Evolutionary conservation across 2,329 filamentous ascomycete species (phyloP).

Genomic region (Colletotrichum chlorophyti): DNA sequence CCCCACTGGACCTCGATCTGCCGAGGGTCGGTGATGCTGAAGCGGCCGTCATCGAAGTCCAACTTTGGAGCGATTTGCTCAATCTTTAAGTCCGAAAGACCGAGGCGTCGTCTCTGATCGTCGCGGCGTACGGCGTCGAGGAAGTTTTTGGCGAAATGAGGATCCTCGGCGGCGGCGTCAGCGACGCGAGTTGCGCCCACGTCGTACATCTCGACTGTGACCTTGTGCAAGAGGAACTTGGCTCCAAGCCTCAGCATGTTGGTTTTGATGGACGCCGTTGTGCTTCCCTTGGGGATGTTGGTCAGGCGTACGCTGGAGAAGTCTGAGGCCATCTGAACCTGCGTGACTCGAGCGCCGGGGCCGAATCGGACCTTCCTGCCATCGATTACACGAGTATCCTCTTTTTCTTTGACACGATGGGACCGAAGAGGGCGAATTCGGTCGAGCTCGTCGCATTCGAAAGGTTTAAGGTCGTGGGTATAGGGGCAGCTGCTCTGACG

Average conservation of each 20-base stretch:
- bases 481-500: too few species aligned
- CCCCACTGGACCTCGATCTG: too few species aligned
- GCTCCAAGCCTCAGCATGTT: background rate
- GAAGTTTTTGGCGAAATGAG: background rate
- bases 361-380: background rate
- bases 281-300: fast-evolving
- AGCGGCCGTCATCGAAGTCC: too few species aligned
- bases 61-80: too few species aligned
- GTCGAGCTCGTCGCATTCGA: too few species aligned
- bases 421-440: background rate
- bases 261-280: background rate
- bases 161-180: background rate
- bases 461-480: too few species aligned
- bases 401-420: too few species aligned
- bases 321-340: background rate
- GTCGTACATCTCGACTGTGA: background rate
- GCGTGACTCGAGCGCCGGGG: background rate
- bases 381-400: background rate
- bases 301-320: background rate
- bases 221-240: background rate
- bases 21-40: too few species aligned
- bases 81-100: background rate
- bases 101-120: background rate
- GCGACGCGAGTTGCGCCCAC: background rate
- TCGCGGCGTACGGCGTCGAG: fast-evolving